Evolutionary conservation across 1,284 basidiomycete species (phyloP).

Genomic region (Ceratobasidium sp.): DNA sequence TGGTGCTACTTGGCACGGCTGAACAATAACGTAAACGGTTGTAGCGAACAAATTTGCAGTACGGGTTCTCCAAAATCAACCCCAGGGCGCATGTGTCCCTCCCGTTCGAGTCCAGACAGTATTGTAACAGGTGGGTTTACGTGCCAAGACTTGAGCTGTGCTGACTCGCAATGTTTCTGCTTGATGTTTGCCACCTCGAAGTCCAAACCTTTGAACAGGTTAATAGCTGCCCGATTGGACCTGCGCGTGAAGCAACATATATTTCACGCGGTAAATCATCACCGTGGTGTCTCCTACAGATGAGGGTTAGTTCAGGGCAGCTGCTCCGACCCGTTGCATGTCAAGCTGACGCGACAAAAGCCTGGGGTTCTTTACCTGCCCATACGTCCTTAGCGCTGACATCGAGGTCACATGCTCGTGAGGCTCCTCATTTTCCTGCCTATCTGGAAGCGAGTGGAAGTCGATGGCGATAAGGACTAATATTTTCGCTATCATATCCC

Average conservation of each 20-base stretch:
- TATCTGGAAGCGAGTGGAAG: conserved; percentile 60
- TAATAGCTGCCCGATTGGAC: conserved; percentile 86
- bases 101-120: conserved; percentile 81
- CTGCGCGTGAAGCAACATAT: conserved; percentile 87
- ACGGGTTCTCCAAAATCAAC: conserved; percentile 62
- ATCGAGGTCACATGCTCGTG: conserved; percentile 94
- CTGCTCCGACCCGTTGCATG: too few relatives aligned
- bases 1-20: too few relatives aligned
- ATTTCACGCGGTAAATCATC: conserved; percentile 77
- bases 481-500: conserved; percentile 95
- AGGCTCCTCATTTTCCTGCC: conserved; percentile 72
- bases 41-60: too few relatives aligned
- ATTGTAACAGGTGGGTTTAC: conserved; percentile 9
- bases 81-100: conserved; percentile 94
- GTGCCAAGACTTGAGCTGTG: neutral
- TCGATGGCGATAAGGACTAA: conserved; percentile 54
- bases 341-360: conserved; percentile 82
- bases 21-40: too few relatives aligned
- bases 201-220: conserved; percentile 84
- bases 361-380: conserved; percentile 90
- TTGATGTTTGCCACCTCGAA: conserved; percentile 82
- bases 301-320: neutral
- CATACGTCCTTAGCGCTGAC: conserved; percentile 85
- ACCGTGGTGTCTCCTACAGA: conserved; percentile 83
- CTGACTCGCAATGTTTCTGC: conserved; percentile 80